phyloP scores from a whole-genome alignment of 441 rosid genomes.

The Hura crepitans region DNA sequence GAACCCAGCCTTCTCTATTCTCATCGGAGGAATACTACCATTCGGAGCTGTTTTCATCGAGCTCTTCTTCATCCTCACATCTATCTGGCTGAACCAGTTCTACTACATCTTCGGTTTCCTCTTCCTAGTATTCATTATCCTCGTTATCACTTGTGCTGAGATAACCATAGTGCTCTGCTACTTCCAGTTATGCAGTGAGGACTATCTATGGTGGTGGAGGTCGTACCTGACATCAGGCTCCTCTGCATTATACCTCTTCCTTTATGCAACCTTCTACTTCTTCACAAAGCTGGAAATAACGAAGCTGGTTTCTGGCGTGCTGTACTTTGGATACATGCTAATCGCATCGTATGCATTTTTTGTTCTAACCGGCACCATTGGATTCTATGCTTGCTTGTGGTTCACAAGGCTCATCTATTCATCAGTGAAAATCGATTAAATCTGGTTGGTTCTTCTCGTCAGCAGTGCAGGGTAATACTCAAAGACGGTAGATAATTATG shows the following conservation, averaged over 20 bases:
- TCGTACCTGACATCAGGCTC: slow-evolving; percentile 92
- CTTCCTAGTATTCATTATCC: slow-evolving; percentile 76
- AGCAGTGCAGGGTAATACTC: slow-evolving; percentile 25
- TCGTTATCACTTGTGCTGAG: slow-evolving; percentile 84
- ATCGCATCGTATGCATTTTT: slow-evolving; percentile 78
- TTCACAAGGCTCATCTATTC: slow-evolving; percentile 95
- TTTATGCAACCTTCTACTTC: slow-evolving; percentile 86
- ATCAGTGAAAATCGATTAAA: slow-evolving; percentile 79
- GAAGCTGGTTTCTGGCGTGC: slow-evolving; percentile 63
- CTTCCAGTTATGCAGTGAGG: slow-evolving; percentile 95
- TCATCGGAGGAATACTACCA: slow-evolving; percentile 90
- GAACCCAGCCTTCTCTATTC: slow-evolving; percentile 78
- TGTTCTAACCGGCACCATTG: slow-evolving; percentile 75
- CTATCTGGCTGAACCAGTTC: slow-evolving; percentile 92
- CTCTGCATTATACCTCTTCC: slow-evolving; percentile 79
- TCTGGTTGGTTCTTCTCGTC: slow-evolving; percentile 10
- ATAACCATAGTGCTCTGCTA: slow-evolving; percentile 89
- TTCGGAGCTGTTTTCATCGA: slow-evolving; percentile 91
- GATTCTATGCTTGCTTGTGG: slow-evolving; percentile 94
- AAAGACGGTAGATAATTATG: slow-evolving; percentile 28
- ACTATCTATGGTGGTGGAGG: slow-evolving; percentile 98
- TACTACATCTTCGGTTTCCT: slow-evolving; percentile 96
- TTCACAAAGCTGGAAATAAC: slow-evolving; percentile 93
- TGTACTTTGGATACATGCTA: slow-evolving; percentile 92
- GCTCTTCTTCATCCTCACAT: slow-evolving; percentile 89